Conservation (phyloP, 306 rosid genomes). For the Glycyrrhiza uralensis region DNA sequence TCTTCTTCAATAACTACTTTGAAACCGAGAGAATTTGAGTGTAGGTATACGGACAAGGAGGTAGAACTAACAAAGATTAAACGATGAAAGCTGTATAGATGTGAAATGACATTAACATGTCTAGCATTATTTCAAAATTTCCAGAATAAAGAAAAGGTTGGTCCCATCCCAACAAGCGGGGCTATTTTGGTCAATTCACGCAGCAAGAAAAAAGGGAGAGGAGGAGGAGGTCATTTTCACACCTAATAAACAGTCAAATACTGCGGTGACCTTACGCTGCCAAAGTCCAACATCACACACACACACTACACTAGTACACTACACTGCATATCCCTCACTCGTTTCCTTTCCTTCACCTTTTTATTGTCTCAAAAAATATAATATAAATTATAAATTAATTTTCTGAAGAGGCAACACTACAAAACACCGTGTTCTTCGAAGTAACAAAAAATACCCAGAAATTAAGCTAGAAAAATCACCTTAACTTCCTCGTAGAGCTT, state of each 20-base stretch:
- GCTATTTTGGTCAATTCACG: constrained; percentile 37
- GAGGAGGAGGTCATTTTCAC: not conserved
- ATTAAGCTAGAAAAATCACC: constrained; percentile 39
- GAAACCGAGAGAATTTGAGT: not conserved
- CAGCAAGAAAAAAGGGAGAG: not conserved
- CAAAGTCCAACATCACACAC: constrained; percentile 23
- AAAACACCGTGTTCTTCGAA: not conserved
- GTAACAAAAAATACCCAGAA: not conserved
- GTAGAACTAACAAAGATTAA: not conserved
- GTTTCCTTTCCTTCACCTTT: constrained; percentile 11
- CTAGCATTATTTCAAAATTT: not conserved
- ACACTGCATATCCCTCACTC: constrained; percentile 24
- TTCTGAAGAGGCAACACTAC: not conserved
- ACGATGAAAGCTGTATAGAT: not conserved
- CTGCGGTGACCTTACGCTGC: constrained; percentile 50
- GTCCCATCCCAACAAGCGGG: constrained; percentile 31
- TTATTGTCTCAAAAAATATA: constrained; percentile 27
- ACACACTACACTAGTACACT: not conserved
- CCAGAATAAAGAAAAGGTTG: constrained; percentile 13
- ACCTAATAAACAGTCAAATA: constrained; percentile 40
- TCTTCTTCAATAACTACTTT: not conserved
- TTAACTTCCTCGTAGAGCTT: constrained; percentile 89
- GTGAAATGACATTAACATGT: not conserved
- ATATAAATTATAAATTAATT: not conserved
- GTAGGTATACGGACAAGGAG: not conserved